A percentile compares a stretch with the other conserved stretches of the same genome.
These are phyloP conservation scores for Pseudocercospora vitis DNA, from an alignment of 2,329 filamentous ascomycete species.

Conservation along the genomic window DNA sequence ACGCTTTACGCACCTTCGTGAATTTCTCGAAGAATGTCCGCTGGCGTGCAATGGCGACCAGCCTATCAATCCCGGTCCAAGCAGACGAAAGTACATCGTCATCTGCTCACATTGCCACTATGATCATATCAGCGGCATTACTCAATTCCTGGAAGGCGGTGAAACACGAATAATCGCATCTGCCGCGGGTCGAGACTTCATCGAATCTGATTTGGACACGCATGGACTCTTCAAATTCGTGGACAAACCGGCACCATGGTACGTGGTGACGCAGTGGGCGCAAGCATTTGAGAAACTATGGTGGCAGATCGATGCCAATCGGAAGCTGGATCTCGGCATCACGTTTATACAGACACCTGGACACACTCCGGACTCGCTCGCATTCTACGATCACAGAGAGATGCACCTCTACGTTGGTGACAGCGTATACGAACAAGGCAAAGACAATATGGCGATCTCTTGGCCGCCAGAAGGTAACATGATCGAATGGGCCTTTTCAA, in stretches of 20 bases:
- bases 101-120: constrained; percentile 52
- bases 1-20: constrained; percentile 39
- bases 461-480: constrained; percentile 43
- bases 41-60: constrained; percentile 38
- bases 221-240: constrained; percentile 46
- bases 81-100: constrained; percentile 41
- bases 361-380: constrained; percentile 49
- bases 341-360: constrained; percentile 50
- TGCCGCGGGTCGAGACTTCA: constrained; percentile 41
- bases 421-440: constrained; percentile 45
- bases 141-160: constrained; percentile 37
- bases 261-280: constrained; percentile 46
- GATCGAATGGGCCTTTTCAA: constrained; percentile 42
- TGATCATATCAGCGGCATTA: constrained; percentile 43
- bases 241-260: constrained; percentile 41
- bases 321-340: constrained; percentile 36
- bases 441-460: constrained; percentile 42
- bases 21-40: constrained; percentile 46
- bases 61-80: constrained; percentile 41
- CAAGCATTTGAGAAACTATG: constrained; percentile 39
- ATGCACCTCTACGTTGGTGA: constrained; percentile 50
- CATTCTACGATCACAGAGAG: constrained; percentile 48
- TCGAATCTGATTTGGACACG: constrained; percentile 41
- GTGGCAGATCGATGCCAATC: constrained; percentile 17
- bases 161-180: constrained; percentile 40